Evolutionary conservation across 257 asterid genomes (phyloP).

Genomic region (Sherardia arvensis): DNA sequence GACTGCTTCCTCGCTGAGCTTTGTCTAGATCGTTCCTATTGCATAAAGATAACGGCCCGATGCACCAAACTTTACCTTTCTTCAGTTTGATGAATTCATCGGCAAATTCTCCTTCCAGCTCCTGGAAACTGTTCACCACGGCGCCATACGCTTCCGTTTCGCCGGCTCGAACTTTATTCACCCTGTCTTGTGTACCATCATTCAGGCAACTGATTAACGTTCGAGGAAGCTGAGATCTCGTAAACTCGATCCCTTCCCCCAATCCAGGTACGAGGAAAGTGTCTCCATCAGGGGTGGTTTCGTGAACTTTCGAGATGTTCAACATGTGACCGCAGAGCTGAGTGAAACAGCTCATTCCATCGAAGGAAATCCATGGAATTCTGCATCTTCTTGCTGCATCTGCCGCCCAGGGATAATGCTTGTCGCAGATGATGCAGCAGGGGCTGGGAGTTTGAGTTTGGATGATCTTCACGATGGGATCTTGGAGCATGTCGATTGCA

Average conservation of each 20-base stretch:
- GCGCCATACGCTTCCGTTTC: constrained; percentile 35
- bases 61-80: constrained; percentile 29
- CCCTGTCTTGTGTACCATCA: not conserved
- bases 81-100: constrained; percentile 6
- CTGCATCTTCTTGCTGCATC: constrained; percentile 19
- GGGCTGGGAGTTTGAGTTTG: constrained; percentile 29
- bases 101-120: constrained; percentile 33
- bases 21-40: constrained; percentile 24
- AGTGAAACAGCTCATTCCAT: constrained; percentile 50
- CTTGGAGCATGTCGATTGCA: constrained; percentile 24
- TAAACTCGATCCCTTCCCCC: constrained; percentile 37
- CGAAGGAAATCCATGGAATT: constrained; percentile 40
- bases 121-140: constrained; percentile 35
- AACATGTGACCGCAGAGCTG: constrained; percentile 20
- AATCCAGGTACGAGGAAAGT: constrained; percentile 38
- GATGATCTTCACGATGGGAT: constrained; percentile 22
- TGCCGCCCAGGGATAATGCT: constrained; percentile 32
- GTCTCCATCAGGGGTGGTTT: constrained; percentile 20
- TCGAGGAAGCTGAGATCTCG: constrained; percentile 38
- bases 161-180: constrained; percentile 3
- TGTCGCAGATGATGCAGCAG: constrained; percentile 40
- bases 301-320: constrained; percentile 9
- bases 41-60: constrained; percentile 46
- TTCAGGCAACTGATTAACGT: not conserved
- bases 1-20: constrained; percentile 35